phyloP scores from a whole-genome alignment of 805 yeast genomes.

The Hanseniaspora clermontiae region DNA sequence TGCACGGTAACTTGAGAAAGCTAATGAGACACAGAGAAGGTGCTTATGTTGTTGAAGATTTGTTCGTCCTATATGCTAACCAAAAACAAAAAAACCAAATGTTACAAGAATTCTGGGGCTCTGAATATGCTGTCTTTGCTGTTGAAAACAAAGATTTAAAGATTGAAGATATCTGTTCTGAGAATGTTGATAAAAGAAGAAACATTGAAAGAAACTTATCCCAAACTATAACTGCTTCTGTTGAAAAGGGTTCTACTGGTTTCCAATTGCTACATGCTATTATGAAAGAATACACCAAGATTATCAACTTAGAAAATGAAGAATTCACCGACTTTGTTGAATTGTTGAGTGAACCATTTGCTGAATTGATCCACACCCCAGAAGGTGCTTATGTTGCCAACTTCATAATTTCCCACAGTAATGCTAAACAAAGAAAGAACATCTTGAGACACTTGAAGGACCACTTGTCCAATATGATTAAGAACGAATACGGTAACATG shows the following conservation, averaged over 20 bases:
- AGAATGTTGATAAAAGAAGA: constrained; percentile 64
- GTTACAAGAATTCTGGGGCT: constrained; percentile 93
- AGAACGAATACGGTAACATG: constrained; percentile 74
- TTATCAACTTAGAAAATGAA: constrained; percentile 42
- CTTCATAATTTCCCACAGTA: constrained; percentile 63
- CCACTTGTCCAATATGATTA: constrained; percentile 63
- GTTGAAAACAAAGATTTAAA: constrained; percentile 54
- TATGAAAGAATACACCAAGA: constrained; percentile 73
- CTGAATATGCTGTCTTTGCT: constrained; percentile 82
- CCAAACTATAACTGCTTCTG: constrained; percentile 79
- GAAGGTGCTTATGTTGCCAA: constrained; percentile 92
- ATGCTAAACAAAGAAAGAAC: constrained; percentile 81
- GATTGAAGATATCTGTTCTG: constrained; percentile 52
- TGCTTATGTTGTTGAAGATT: constrained; percentile 92
- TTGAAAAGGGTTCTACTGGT: constrained; percentile 91
- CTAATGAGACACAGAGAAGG: constrained; percentile 96
- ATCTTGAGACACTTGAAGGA: constrained; percentile 60
- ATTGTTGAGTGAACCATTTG: constrained; percentile 71
- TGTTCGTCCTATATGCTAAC: constrained; percentile 71
- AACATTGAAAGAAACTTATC: constrained; percentile 61
- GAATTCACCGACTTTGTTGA: constrained; percentile 76
- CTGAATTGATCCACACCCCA: constrained; percentile 87
- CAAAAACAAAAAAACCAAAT: constrained; percentile 77
- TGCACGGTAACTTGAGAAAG: constrained; percentile 83
- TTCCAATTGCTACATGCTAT: constrained; percentile 93